Conservation (phyloP, 75 land plant species). For the Sequoia sempervirens region DNA sequence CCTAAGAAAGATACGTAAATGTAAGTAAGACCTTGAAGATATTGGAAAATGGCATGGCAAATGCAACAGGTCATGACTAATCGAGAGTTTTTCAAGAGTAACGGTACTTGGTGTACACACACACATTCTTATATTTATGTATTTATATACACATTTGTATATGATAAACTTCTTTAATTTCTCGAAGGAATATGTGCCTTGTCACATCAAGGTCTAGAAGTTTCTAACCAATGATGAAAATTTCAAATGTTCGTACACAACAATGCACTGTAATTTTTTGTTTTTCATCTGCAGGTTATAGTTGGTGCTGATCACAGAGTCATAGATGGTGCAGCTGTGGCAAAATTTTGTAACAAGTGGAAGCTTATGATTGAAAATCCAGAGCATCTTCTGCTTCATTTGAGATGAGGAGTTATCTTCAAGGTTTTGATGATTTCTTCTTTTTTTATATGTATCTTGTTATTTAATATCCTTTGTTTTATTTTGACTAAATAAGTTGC, state of each 20-base stretch:
- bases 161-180: background rate
- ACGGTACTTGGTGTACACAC: too few species aligned
- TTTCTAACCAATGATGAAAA: background rate
- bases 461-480: background rate
- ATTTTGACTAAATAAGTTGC: background rate
- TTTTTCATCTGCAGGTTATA: slow-evolving; percentile 57
- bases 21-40: background rate
- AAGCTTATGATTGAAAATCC: slow-evolving; percentile 83
- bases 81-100: too few species aligned
- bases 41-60: too few species aligned
- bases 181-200: background rate
- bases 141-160: too few species aligned
- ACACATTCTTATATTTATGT: background rate
- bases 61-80: too few species aligned
- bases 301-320: slow-evolving; percentile 97
- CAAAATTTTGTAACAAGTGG: slow-evolving; percentile 92
- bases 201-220: background rate
- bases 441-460: background rate
- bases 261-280: background rate
- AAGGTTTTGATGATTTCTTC: slow-evolving; percentile 6
- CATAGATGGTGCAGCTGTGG: slow-evolving; percentile 91
- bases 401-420: slow-evolving; percentile 36
- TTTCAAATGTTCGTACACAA: background rate
- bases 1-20: background rate
- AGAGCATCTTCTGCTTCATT: slow-evolving; percentile 64